Percentiles rank a stretch among this genome's conserved stretches.
Evolutionary conservation across 805 yeast species (phyloP).

Genomic region (Lachancea meyersii): DNA sequence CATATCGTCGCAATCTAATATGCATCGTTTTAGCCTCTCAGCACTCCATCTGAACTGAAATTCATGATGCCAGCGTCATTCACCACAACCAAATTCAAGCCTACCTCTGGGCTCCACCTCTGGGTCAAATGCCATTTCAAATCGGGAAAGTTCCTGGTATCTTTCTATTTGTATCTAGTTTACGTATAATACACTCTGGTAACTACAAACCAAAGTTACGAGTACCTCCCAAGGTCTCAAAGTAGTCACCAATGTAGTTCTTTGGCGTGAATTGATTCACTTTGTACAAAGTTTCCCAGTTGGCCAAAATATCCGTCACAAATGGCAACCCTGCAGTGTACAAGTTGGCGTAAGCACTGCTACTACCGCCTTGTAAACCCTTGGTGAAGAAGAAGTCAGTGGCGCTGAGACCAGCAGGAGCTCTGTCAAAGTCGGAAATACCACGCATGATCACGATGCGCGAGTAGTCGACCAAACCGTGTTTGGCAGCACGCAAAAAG

Average conservation of each 20-base stretch:
- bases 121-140: too few relatives aligned
- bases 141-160: too few relatives aligned
- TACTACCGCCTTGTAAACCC: slow-evolving; percentile 46
- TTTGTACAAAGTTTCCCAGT: slow-evolving; percentile 40
- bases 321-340: slow-evolving; percentile 49
- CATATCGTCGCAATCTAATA: too few relatives aligned
- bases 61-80: too few relatives aligned
- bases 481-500: slow-evolving; percentile 46
- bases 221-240: slow-evolving; percentile 46
- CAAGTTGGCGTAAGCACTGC: slow-evolving; percentile 46
- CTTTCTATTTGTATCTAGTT: background rate
- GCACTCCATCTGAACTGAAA: too few relatives aligned
- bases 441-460: slow-evolving; percentile 57
- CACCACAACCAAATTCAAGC: too few relatives aligned
- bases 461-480: slow-evolving; percentile 50
- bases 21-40: too few relatives aligned
- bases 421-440: slow-evolving; percentile 52
- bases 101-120: too few relatives aligned
- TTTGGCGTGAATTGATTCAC: slow-evolving; percentile 36
- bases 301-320: slow-evolving; percentile 44
- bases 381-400: slow-evolving; percentile 43
- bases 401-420: slow-evolving; percentile 43
- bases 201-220: slow-evolving; percentile 25
- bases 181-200: background rate
- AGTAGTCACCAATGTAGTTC: slow-evolving; percentile 58